Evolutionary conservation across 2,329 filamentous ascomycete species (phyloP).

Genomic region (Botrytis pseudocinerea): DNA sequence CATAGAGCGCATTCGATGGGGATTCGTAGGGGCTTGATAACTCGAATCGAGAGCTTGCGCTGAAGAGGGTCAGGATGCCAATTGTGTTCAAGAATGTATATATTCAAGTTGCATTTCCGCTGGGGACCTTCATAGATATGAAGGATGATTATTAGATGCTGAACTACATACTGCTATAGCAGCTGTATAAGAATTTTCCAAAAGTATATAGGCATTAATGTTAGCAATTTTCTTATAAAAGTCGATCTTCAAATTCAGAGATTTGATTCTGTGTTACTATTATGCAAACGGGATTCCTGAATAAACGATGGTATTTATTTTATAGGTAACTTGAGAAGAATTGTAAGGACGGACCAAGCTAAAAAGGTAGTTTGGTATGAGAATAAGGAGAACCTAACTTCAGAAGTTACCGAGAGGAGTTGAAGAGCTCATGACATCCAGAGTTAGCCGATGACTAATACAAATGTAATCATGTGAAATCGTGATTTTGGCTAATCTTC

Average conservation of each 20-base stretch:
- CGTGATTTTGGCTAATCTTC: constrained; percentile 17
- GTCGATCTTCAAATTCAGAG: neutral
- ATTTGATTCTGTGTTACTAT: neutral
- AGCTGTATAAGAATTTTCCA: neutral
- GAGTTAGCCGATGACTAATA: neutral
- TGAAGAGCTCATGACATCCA: neutral
- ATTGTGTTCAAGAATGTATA: neutral
- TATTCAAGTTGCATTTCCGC: neutral
- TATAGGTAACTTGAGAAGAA: neutral
- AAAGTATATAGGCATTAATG: neutral
- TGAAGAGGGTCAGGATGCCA: neutral
- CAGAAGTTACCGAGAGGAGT: neutral
- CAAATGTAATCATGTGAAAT: constrained; percentile 4
- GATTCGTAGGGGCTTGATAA: neutral
- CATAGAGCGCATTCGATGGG: neutral
- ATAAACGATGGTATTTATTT: neutral
- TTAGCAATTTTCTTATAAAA: neutral
- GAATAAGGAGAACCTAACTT: neutral
- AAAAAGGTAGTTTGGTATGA: neutral
- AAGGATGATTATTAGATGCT: neutral
- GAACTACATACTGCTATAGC: neutral
- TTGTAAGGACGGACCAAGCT: neutral
- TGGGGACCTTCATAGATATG: neutral
- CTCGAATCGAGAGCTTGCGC: neutral
- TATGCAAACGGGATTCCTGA: neutral